These are phyloP conservation scores for Phytophthora pinifolia DNA, from an alignment of 352 stramenopile genomes.

Conservation along the genomic window DNA sequence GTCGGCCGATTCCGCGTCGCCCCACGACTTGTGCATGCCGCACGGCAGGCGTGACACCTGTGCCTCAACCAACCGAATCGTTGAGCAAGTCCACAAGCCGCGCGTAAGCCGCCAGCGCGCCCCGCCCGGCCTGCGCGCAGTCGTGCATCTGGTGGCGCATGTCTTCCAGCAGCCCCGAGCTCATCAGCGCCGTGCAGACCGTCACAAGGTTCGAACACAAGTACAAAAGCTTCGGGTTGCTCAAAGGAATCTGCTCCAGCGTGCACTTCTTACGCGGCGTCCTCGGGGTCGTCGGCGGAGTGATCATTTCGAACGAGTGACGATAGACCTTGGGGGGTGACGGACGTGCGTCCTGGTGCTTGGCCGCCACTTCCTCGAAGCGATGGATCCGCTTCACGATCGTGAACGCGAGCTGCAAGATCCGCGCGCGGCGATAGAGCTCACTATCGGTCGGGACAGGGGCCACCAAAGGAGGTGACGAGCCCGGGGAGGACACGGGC, in stretches of 20 bases:
- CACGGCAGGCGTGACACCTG: constrained; percentile 43
- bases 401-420: constrained; percentile 59
- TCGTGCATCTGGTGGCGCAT: constrained; percentile 50
- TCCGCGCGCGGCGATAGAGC: constrained; percentile 54
- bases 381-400: constrained; percentile 62
- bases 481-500: constrained; percentile 25
- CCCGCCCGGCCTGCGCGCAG: constrained; percentile 42
- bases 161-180: constrained; percentile 40
- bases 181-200: constrained; percentile 42
- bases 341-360: constrained; percentile 28
- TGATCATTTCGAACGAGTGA: constrained; percentile 69
- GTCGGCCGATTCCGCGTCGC: constrained; percentile 36
- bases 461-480: constrained; percentile 20
- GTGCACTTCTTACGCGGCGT: constrained; percentile 32
- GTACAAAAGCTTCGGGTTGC: constrained; percentile 56
- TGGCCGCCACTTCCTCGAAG: constrained; percentile 52
- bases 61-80: constrained; percentile 47
- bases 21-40: constrained; percentile 42
- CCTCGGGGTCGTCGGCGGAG: constrained; percentile 27
- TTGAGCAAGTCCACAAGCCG: constrained; percentile 50
- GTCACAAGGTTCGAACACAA: constrained; percentile 61
- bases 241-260: constrained; percentile 58
- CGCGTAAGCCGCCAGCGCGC: constrained; percentile 43
- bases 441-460: constrained; percentile 41
- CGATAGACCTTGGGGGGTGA: constrained; percentile 39